Percentiles rank a stretch among this genome's conserved stretches.
Evolutionary conservation across 2,329 filamentous ascomycete genomes (phyloP).

Genomic region (Pseudogymnoascus sp.): DNA sequence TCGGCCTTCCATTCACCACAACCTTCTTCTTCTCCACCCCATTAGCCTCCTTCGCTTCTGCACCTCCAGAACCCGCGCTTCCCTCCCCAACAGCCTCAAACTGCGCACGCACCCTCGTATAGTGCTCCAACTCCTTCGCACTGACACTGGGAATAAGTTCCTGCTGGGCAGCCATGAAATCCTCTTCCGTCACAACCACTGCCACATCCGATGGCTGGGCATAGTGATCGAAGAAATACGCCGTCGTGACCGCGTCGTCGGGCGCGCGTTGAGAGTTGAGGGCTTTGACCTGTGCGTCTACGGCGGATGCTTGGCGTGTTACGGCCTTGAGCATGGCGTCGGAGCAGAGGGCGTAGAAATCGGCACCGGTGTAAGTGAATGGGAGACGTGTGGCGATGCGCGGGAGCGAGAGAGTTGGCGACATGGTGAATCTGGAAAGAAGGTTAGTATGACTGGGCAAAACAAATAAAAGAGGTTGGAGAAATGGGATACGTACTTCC

Average conservation of each 20-base stretch:
- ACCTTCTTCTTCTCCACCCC: slow-evolving; percentile 15
- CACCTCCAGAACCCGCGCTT: slow-evolving; percentile 27
- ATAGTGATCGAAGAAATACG: slow-evolving; percentile 92
- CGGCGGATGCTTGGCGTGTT: slow-evolving; percentile 74
- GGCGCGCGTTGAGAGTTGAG: slow-evolving; percentile 47
- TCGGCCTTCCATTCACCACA: slow-evolving; percentile 11
- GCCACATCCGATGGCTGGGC: slow-evolving; percentile 74
- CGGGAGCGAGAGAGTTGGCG: slow-evolving; percentile 67
- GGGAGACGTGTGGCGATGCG: slow-evolving; percentile 70
- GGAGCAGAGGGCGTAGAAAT: slow-evolving; percentile 93
- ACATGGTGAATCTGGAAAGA: slow-evolving; percentile 68
- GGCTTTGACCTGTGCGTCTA: slow-evolving; percentile 72
- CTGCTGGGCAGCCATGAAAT: slow-evolving; percentile 71
- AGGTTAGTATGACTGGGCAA: slow-evolving; percentile 12
- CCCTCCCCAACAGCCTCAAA: slow-evolving; percentile 60
- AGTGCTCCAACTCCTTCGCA: slow-evolving; percentile 83
- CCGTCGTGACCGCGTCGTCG: slow-evolving; percentile 55
- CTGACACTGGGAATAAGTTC: slow-evolving; percentile 94
- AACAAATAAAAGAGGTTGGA: background rate
- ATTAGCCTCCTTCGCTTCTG: slow-evolving; percentile 20
- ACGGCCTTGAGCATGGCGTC: slow-evolving; percentile 99
- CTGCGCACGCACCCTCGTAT: slow-evolving; percentile 69
- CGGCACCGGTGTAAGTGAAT: slow-evolving; percentile 94
- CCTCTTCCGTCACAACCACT: slow-evolving; percentile 81
- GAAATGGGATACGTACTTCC: slow-evolving; percentile 60